Evolutionary conservation across 805 yeast species (phyloP), one percentile per base, ranked within the genome.

Genomic region (Metschnikowia baotianmanensis): DNA sequence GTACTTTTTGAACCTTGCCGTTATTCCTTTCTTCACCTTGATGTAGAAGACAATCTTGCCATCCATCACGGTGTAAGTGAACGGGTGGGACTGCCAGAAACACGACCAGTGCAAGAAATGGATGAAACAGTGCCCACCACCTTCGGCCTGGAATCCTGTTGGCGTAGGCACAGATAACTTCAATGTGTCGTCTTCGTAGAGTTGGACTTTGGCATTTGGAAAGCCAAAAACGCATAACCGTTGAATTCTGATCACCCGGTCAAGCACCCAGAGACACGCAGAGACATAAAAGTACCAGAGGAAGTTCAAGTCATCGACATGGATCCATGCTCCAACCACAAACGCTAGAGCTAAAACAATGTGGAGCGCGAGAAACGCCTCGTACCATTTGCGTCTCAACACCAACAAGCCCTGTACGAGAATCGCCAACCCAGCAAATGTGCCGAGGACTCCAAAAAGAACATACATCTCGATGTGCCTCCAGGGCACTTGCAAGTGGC

Each of bases 71-170:
- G 67, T 62, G 38, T 62, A 65, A 0, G 86, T 79, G 49, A 82
- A 82, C 3, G 88, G 88, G 56, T 82, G 87, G 1, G 86, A 78
- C 51, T 82, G 82, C 78, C 82, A 77, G 52, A 78, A 76, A 50
- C 74, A 59, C 25, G 63, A 48, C 31, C 69, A 65, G 24, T 53
- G 62, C 31, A 78, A 52, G 47, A 76, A 67, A 49, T 76, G 78
- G 15, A 82, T 57, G 61, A 77, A 82, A 20, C 78, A 78, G 57
- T 77, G 82, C 18, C 82, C 80, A 1, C 87, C 87, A 1, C 85
- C 83, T 34, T 60, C 59, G 4, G 75, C 68, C 18, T 67, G 65
- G 82, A 85, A 82, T 50, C 69, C 58, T 3, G 67, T 63, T 1
- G 86, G 81, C 31, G 69, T 72, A 15, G 73, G 73, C 10, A 79